These are phyloP conservation scores for Cutaneotrichosporon daszewskae DNA, from an alignment of 1,284 basidiomycete genomes.

Conservation along the genomic window DNA sequence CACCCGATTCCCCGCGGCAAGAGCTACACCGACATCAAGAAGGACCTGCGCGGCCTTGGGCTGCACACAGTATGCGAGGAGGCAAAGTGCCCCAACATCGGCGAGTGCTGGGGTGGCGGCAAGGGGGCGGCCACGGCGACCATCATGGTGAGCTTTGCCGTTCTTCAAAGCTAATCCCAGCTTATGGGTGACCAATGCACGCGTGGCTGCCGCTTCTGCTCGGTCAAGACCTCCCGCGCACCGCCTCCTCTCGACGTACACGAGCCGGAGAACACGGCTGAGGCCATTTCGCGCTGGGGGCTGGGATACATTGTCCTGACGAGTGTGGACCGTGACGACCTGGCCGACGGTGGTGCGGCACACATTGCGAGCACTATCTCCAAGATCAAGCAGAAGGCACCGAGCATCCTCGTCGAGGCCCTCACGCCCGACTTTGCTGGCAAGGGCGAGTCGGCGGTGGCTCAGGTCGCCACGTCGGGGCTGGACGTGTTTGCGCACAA, in stretches of 20 bases:
- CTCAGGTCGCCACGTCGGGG: constrained; percentile 78
- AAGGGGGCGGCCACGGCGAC: constrained; percentile 90
- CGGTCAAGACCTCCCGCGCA: constrained; percentile 85
- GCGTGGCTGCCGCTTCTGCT: constrained; percentile 94
- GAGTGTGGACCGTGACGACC: constrained; percentile 92
- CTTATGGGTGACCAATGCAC: constrained; percentile 99
- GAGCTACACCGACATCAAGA: constrained; percentile 89
- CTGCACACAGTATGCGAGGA: constrained; percentile 98
- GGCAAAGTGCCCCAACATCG: constrained; percentile 97
- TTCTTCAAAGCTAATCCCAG: constrained; percentile 47
- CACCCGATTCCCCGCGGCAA: constrained; percentile 85
- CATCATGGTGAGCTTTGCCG: constrained; percentile 66
- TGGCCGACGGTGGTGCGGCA: constrained; percentile 82
- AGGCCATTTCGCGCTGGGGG: constrained; percentile 97
- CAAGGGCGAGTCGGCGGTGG: constrained; percentile 62
- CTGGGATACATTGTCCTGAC: constrained; percentile 97
- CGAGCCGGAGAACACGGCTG: constrained; percentile 96
- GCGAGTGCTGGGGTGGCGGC: constrained; percentile 97
- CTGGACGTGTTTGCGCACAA: constrained; percentile 99
- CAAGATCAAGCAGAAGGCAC: constrained; percentile 95
- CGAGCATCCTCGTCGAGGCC: constrained; percentile 92
- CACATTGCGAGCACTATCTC: constrained; percentile 93
- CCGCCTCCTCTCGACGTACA: constrained; percentile 91
- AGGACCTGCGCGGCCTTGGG: constrained; percentile 82
- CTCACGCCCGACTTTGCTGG: constrained; percentile 93